Conservation (phyloP, 2,329 filamentous ascomycete genomes). For the Zymoseptoria ardabiliae region DNA sequence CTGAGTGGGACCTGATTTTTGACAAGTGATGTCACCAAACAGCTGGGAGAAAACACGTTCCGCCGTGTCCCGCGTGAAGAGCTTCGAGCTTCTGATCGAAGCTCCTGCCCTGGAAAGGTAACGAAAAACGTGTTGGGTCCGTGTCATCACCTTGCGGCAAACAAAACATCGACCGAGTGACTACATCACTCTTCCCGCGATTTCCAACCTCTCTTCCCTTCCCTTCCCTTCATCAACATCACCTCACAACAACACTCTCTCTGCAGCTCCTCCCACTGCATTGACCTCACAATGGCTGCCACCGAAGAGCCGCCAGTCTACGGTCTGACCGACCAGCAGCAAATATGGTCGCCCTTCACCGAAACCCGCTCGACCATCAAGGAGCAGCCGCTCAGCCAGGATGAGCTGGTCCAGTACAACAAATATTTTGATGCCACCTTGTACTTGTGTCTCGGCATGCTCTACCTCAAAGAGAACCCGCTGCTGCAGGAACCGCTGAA, state of each 20-base stretch:
- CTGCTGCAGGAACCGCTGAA: constrained; percentile 63
- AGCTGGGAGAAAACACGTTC: not conserved
- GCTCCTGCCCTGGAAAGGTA: not conserved
- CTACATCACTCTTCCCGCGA: not conserved
- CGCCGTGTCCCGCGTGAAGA: not conserved
- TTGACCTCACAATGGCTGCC: constrained; percentile 12
- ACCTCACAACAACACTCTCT: not conserved
- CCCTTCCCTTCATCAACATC: not conserved
- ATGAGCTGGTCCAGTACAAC: constrained; percentile 62
- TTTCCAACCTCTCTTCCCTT: not conserved
- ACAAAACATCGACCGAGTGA: not conserved
- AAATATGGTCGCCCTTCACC: constrained; percentile 26
- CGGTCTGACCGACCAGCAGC: constrained; percentile 19
- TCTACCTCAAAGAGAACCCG: constrained; percentile 68
- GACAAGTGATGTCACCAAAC: not conserved
- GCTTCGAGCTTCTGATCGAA: not conserved
- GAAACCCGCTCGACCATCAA: constrained; percentile 28
- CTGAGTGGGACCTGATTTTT: not conserved
- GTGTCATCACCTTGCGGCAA: not conserved
- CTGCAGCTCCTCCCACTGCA: not conserved
- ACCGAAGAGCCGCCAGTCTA: constrained; percentile 7
- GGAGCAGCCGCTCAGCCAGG: constrained; percentile 51
- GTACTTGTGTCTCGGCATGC: constrained; percentile 72
- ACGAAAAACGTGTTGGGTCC: not conserved
- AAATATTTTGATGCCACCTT: constrained; percentile 68